Percentiles rank a stretch among this genome's conserved stretches.
These are phyloP conservation scores for Colletotrichum endophyticum DNA, from an alignment of 2,329 filamentous ascomycete species.

Conservation along the genomic window DNA sequence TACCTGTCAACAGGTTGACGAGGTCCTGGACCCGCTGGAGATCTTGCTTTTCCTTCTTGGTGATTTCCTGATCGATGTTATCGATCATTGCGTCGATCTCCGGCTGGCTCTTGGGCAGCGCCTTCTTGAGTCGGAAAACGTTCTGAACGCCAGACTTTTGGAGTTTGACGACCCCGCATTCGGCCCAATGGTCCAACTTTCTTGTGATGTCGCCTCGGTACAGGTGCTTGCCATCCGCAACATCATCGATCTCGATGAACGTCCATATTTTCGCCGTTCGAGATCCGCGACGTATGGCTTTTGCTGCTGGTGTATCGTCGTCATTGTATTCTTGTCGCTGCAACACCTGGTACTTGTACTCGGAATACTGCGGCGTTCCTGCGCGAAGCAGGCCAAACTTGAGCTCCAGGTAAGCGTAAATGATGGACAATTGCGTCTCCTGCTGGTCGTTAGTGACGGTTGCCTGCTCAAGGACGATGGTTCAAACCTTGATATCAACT, in stretches of 20 bases:
- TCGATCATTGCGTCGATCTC: constrained; percentile 51
- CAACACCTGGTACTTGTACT: constrained; percentile 50
- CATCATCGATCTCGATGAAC: constrained; percentile 52
- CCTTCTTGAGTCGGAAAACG: constrained; percentile 54
- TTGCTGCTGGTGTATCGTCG: constrained; percentile 46
- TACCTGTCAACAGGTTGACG: constrained; percentile 56
- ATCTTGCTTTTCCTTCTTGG: constrained; percentile 57
- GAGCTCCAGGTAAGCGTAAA: constrained; percentile 67
- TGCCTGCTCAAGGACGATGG: accelerated
- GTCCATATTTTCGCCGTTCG: constrained; percentile 46
- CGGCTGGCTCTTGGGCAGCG: constrained; percentile 44
- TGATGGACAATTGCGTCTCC: constrained; percentile 34
- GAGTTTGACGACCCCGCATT: constrained; percentile 53
- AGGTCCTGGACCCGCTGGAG: constrained; percentile 55
- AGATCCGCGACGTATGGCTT: constrained; percentile 46
- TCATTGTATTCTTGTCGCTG: constrained; percentile 34
- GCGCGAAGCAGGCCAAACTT: constrained; percentile 61
- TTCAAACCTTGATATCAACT: constrained; percentile 56
- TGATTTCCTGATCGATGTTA: constrained; percentile 54
- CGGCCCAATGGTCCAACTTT: constrained; percentile 59
- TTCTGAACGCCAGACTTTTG: constrained; percentile 56
- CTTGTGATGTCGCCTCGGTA: constrained; percentile 53
- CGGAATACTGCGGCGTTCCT: constrained; percentile 60
- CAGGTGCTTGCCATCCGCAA: constrained; percentile 34
- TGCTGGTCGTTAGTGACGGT: not conserved